Conservation (phyloP, 2,329 filamentous ascomycete genomes). For the Rhinocladiella mackenziei region DNA sequence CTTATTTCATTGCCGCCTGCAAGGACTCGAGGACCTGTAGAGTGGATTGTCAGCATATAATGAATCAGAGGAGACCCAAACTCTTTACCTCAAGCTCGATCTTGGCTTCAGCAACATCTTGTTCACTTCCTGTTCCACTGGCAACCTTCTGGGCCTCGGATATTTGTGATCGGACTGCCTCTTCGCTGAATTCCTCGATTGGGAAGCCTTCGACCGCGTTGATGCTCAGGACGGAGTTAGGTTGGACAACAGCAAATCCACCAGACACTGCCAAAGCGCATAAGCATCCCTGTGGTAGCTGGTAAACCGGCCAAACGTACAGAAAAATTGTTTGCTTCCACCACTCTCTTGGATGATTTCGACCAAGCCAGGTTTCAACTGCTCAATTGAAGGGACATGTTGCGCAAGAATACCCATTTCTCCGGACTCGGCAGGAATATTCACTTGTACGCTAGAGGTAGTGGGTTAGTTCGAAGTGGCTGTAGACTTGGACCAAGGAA, state of each 20-base stretch:
- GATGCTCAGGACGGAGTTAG: constrained; percentile 91
- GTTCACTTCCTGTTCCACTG: constrained; percentile 84
- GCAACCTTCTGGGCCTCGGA: constrained; percentile 94
- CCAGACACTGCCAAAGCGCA: constrained; percentile 71
- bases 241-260: constrained; percentile 95
- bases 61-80: constrained; percentile 2
- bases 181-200: constrained; percentile 91
- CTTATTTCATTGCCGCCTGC: constrained; percentile 48
- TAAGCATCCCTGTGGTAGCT: constrained; percentile 7
- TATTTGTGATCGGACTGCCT: constrained; percentile 86
- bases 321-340: constrained; percentile 92
- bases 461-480: constrained; percentile 10
- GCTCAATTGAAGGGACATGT: constrained; percentile 98
- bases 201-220: constrained; percentile 95
- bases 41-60: constrained; percentile 15
- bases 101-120: constrained; percentile 97
- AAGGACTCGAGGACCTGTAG: constrained; percentile 48
- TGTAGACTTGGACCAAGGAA: not conserved
- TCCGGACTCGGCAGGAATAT: constrained; percentile 94
- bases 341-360: constrained; percentile 94
- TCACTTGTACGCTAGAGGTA: constrained; percentile 78
- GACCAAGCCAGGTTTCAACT: constrained; percentile 92
- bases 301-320: constrained; percentile 55
- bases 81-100: constrained; percentile 88
- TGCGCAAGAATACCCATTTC: constrained; percentile 99